These are phyloP conservation scores for Chloromonas sp. DNA, from an alignment of 163 green algal genomes.

Conservation along the genomic window DNA sequence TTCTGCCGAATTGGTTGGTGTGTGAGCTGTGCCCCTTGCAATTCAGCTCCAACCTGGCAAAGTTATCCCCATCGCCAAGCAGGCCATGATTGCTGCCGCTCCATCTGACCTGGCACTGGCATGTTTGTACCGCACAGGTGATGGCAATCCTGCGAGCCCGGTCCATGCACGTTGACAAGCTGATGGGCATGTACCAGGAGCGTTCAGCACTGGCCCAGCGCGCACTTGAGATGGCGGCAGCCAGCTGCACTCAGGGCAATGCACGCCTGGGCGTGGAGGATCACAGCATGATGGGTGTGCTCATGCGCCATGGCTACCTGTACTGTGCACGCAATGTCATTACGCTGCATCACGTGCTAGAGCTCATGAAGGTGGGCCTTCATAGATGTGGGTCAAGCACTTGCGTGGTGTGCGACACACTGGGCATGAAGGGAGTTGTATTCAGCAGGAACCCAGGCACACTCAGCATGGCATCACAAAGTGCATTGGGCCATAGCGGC, in stretches of 20 bases:
- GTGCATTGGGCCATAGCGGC: too few species aligned
- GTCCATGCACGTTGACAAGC: constrained; percentile 40
- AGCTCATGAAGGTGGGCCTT: constrained; percentile 40
- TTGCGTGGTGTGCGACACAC: not conserved
- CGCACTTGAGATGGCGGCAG: constrained; percentile 3
- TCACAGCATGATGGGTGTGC: constrained; percentile 18
- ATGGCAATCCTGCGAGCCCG: constrained; percentile 44
- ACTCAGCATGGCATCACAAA: too few species aligned
- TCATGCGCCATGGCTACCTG: constrained; percentile 34
- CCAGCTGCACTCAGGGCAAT: too few species aligned
- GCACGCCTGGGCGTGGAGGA: constrained; percentile 10
- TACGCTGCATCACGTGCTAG: constrained; percentile 36
- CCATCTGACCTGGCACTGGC: too few species aligned
- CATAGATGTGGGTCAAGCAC: not conserved
- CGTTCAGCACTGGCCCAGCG: constrained; percentile 24
- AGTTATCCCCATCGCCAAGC: too few species aligned
- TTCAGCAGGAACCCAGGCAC: too few species aligned
- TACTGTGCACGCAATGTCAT: constrained; percentile 38
- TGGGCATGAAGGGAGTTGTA: too few species aligned
- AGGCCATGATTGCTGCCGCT: too few species aligned
- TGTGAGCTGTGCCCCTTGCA: too few species aligned
- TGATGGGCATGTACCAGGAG: constrained; percentile 45
- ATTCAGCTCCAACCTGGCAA: too few species aligned
- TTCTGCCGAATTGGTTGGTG: too few species aligned
- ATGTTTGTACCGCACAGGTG: constrained; percentile 18